Conservation (phyloP, 2,329 filamentous ascomycete species). For the Epichloe typhina region DNA sequence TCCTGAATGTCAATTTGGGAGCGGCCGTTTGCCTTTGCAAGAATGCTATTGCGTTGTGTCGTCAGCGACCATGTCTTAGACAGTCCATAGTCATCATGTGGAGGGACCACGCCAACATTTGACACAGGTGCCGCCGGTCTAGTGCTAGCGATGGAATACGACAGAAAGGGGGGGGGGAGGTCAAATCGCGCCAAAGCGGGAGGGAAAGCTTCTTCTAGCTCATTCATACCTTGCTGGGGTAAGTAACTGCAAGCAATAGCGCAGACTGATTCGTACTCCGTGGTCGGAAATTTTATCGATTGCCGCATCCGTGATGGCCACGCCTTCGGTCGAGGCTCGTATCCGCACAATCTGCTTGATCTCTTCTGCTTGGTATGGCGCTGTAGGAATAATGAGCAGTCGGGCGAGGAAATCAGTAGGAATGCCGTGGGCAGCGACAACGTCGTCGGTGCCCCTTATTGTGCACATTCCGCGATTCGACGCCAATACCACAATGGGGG, state of each 20-base stretch:
- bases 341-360: slow-evolving; percentile 86
- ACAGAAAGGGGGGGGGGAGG: not conserved
- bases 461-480: slow-evolving; percentile 92
- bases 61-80: slow-evolving; percentile 22
- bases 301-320: slow-evolving; percentile 67
- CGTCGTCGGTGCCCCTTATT: slow-evolving; percentile 73
- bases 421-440: slow-evolving; percentile 82
- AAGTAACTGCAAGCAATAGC: slow-evolving; percentile 87
- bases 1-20: slow-evolving; percentile 65
- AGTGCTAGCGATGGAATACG: not conserved
- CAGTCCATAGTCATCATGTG: not conserved
- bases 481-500: slow-evolving; percentile 91
- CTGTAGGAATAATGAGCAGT: slow-evolving; percentile 90
- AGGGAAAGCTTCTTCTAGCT: not conserved
- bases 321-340: slow-evolving; percentile 67
- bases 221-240: slow-evolving; percentile 58
- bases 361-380: slow-evolving; percentile 75
- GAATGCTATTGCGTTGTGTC: slow-evolving; percentile 45
- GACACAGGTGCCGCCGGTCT: not conserved
- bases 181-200: not conserved
- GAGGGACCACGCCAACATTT: not conserved
- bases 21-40: slow-evolving; percentile 72
- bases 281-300: slow-evolving; percentile 78
- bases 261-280: slow-evolving; percentile 76
- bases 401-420: slow-evolving; percentile 87